phyloP scores from a whole-genome alignment of 345 rosid genomes.

The Brassica cretica region DNA sequence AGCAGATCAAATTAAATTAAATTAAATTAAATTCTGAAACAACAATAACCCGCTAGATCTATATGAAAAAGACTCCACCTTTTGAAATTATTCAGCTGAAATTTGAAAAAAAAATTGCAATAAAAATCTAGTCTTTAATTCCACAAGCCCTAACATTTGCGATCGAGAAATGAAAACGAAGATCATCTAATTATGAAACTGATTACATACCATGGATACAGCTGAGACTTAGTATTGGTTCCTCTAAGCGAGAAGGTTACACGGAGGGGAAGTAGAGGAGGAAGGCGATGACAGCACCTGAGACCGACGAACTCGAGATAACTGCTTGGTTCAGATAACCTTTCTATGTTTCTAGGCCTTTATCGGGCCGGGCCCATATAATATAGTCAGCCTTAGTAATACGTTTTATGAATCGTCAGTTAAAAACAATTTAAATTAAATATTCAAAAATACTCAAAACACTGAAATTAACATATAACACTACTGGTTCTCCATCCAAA shows the following conservation, averaged over 20 bases:
- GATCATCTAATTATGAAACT: constrained; percentile 18
- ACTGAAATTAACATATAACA: too few relatives aligned
- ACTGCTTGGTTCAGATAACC: constrained; percentile 21
- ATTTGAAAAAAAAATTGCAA: not conserved
- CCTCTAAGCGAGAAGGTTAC: not conserved
- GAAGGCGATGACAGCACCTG: not conserved
- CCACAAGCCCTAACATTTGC: constrained; percentile 35
- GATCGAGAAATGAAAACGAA: constrained; percentile 27
- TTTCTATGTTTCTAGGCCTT: not conserved
- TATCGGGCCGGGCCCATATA: not conserved
- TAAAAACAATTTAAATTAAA: too few relatives aligned
- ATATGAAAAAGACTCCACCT: not conserved
- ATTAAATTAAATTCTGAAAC: constrained; percentile 11
- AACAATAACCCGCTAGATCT: constrained; percentile 31
- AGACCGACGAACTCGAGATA: constrained; percentile 33
- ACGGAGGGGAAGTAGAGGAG: constrained; percentile 18
- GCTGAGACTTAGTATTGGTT: not conserved
- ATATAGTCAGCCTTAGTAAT: not conserved
- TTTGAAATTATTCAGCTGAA: constrained; percentile 2
- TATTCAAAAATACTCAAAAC: too few relatives aligned
- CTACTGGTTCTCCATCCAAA: too few relatives aligned
- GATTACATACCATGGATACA: constrained; percentile 34
- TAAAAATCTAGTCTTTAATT: not conserved
- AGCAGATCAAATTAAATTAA: constrained; percentile 20
- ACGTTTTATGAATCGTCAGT: not conserved